Evolutionary conservation across 2,329 filamentous ascomycete species (phyloP), one percentile per base, ranked within the genome.

Genomic region (Davidsoniella eucalypti): DNA sequence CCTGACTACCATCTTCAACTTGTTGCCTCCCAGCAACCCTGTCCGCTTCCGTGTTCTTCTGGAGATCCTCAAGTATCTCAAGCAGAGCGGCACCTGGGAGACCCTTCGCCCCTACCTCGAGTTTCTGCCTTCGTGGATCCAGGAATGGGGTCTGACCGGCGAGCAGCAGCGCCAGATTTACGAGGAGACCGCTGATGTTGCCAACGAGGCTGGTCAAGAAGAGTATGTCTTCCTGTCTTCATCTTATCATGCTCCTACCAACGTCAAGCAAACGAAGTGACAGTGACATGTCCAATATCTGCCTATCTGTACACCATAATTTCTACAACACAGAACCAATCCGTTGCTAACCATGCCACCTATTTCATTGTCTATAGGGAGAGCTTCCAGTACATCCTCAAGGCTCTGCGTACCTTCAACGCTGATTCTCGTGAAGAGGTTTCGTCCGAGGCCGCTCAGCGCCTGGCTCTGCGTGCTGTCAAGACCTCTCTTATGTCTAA

Each of bases 1-100:
- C 59, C 78, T 98, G 58, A 87, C 86, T 62, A 95, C 88, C 59
- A 80, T 98, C 62, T 98, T 96, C 81, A 98, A 98, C 75, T 82
- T 93, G 57, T 76, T 96, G 58, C 69, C 80, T 58, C 69, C 80
- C 54, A 72, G 80, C 61, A 82, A 87, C 62, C 81, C 86, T 50
- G 76, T 85, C 62, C 82, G 92, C 54, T 94, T 83, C 68, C 84
- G 94, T 63, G 87, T 98, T 54, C 85, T 98, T 61, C 75, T 92
- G 64, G 80, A 87, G 61, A 87, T 95, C 58, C 69, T 96, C 56
- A 82, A 82, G 59, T 84, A 95, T 59, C 78, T 95, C 64, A 82
- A 82, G 63, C 66, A 71, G 52, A 75, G 82, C 59, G 72, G 76
- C 61, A 78, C 86, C 65, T 98, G 87, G 61, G 88, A 95, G 56